phyloP scores from a whole-genome alignment of 202 grass and related monocot species.

The Hordeum pubiflorum region DNA sequence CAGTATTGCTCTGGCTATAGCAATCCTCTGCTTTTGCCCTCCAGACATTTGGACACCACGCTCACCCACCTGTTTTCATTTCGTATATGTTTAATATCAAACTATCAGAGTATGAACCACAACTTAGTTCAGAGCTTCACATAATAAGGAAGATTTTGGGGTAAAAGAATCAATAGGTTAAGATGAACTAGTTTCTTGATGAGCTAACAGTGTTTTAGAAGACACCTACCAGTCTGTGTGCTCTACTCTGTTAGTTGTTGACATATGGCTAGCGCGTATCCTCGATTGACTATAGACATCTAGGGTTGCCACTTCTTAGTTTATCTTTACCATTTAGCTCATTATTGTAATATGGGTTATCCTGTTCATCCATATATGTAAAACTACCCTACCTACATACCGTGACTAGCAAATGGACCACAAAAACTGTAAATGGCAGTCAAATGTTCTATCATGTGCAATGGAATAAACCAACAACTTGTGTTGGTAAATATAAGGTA shows the following conservation, averaged over 20 bases:
- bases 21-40: constrained; percentile 91
- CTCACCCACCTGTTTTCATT: constrained; percentile 61
- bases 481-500: neutral
- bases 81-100: neutral
- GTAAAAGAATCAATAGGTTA: neutral
- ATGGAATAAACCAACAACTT: neutral
- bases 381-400: neutral
- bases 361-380: neutral
- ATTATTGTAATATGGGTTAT: neutral
- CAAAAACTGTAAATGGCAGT: neutral
- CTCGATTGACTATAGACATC: neutral
- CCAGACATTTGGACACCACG: constrained; percentile 79
- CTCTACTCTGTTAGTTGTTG: neutral
- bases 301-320: neutral
- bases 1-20: constrained; percentile 74
- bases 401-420: neutral
- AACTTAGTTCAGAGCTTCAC: neutral
- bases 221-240: neutral
- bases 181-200: neutral
- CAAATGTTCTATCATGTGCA: neutral
- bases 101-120: neutral
- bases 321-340: neutral
- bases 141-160: neutral
- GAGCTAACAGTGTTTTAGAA: neutral
- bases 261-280: neutral